Conservation (phyloP, 305 asterid species). For the Fraxinus xanthoxyloides region DNA sequence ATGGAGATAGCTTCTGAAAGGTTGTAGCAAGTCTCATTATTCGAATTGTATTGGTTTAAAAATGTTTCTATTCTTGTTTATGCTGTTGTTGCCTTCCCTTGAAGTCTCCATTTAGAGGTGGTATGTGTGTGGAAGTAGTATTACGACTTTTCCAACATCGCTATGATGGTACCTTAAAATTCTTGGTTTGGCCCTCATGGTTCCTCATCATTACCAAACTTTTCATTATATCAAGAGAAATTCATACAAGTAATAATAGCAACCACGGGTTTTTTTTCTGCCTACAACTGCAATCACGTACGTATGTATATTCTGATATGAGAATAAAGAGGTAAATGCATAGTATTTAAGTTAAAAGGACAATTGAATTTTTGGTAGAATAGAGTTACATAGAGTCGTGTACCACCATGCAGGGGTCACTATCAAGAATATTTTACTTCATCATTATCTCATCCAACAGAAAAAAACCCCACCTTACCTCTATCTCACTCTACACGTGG, state of each 20-base stretch:
- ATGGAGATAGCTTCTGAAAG: neutral
- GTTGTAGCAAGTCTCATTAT: neutral
- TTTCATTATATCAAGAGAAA: neutral
- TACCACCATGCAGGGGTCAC: too few relatives aligned
- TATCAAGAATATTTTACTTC: too few relatives aligned
- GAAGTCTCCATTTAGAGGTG: neutral
- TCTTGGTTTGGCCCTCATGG: neutral
- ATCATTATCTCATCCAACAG: too few relatives aligned
- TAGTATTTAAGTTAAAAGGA: too few relatives aligned
- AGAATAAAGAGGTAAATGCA: too few relatives aligned
- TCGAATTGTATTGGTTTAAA: neutral
- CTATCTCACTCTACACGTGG: too few relatives aligned
- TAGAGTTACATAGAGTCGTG: too few relatives aligned
- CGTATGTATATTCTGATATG: too few relatives aligned
- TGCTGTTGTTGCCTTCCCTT: neutral
- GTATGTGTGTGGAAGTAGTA: neutral
- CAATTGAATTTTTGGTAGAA: too few relatives aligned
- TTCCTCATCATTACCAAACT: neutral
- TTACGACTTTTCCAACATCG: neutral
- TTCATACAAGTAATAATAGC: neutral
- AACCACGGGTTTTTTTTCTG: neutral
- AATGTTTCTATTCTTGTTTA: neutral
- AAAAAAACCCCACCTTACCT: too few relatives aligned
- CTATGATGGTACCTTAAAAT: neutral
- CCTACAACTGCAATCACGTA: too few relatives aligned